Percentiles rank a stretch among this genome's conserved stretches.
phyloP scores from a whole-genome alignment of 2,329 filamentous ascomycete genomes.

The Plenodomus lindquistii region DNA sequence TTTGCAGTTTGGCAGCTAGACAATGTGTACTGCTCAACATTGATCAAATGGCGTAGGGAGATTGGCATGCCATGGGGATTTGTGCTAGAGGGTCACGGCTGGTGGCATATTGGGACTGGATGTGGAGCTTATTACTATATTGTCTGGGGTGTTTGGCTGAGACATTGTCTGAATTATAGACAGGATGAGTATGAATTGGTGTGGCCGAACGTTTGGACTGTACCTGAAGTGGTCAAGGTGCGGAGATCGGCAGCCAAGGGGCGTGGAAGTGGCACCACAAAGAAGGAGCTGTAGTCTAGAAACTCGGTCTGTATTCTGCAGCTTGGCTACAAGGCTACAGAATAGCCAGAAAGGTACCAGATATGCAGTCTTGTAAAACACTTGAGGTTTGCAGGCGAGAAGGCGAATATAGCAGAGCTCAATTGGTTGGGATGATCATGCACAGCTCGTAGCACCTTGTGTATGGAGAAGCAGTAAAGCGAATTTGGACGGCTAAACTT shows the following conservation, averaged over 20 bases:
- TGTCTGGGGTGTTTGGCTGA: slow-evolving; percentile 80
- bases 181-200: slow-evolving; percentile 72
- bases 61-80: slow-evolving; percentile 80
- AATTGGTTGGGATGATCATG: background rate
- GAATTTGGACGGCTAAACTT: background rate
- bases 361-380: background rate
- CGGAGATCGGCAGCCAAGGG: slow-evolving; percentile 7
- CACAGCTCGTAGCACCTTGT: background rate
- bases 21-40: slow-evolving; percentile 70
- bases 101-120: slow-evolving; percentile 82
- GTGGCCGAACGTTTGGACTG: slow-evolving; percentile 66
- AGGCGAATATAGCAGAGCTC: background rate
- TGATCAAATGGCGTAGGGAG: slow-evolving; percentile 67
- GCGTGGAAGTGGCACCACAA: slow-evolving; percentile 26
- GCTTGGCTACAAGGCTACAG: background rate
- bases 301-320: background rate
- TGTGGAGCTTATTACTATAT: slow-evolving; percentile 84
- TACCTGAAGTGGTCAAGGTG: slow-evolving; percentile 56
- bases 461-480: background rate
- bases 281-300: slow-evolving; percentile 35
- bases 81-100: slow-evolving; percentile 72
- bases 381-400: no score
- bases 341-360: background rate
- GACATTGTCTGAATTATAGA: slow-evolving; percentile 72
- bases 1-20: slow-evolving; percentile 81